A percentile compares a stretch with the other conserved stretches of the same genome.
Conservation (phyloP, 2,329 filamentous ascomycete species). For the Fusarium subglutinans region DNA sequence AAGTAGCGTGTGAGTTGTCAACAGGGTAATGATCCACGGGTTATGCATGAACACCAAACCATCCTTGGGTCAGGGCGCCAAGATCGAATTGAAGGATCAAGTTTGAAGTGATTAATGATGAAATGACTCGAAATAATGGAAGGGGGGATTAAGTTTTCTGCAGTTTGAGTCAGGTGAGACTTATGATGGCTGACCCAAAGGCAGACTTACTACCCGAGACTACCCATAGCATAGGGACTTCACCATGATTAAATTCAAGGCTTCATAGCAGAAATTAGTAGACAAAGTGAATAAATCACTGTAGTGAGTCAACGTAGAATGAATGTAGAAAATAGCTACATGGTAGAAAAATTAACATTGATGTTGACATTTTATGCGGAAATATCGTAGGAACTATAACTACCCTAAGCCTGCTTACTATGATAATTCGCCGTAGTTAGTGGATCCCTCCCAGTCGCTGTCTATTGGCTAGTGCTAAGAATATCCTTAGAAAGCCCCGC, state of each 20-base stretch:
- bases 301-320: rapidly evolving
- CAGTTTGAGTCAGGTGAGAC: not conserved
- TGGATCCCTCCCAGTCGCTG: not conserved
- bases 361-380: too few species aligned
- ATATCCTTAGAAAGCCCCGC: not conserved
- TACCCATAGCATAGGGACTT: rapidly evolving
- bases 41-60: not conserved
- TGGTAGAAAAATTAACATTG: too few species aligned
- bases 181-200: rapidly evolving
- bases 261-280: rapidly evolving
- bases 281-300: rapidly evolving
- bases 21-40: not conserved
- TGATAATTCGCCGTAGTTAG: too few species aligned
- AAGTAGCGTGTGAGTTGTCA: not conserved
- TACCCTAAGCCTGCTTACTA: not conserved
- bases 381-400: too few species aligned
- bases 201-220: too few species aligned
- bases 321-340: rapidly evolving
- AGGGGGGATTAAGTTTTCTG: rapidly evolving
- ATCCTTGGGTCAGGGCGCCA: not conserved
- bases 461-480: not conserved
- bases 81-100: not conserved
- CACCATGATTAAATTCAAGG: rapidly evolving
- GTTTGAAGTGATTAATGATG: not conserved
- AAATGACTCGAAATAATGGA: not conserved